Evolutionary conservation across 805 yeast species (phyloP).

Genomic region (Wickerhamiella hasegawae): DNA sequence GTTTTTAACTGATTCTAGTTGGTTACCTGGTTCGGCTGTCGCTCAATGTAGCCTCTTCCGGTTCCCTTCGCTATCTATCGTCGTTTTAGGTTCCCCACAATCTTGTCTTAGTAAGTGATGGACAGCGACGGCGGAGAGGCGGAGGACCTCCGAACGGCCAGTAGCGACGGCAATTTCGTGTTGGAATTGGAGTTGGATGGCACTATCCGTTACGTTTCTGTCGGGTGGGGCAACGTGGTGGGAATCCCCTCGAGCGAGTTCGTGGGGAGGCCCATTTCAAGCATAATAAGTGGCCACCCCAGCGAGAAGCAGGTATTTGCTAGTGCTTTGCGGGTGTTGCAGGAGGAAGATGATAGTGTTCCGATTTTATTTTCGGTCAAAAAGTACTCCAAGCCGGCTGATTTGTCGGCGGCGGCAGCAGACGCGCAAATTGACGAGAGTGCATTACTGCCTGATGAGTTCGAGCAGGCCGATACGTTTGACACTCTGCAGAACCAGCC

Average conservation of each 20-base stretch:
- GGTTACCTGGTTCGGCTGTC: too few relatives aligned
- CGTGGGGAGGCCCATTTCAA: slow-evolving; percentile 14
- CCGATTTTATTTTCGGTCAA: slow-evolving; percentile 2
- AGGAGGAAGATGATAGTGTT: slow-evolving; percentile 1
- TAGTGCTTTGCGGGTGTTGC: slow-evolving; percentile 7
- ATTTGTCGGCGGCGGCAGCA: too few relatives aligned
- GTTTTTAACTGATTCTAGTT: too few relatives aligned
- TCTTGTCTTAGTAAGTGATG: neutral
- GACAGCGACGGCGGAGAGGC: slow-evolving; percentile 22
- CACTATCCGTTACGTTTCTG: slow-evolving; percentile 54
- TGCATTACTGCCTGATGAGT: too few relatives aligned
- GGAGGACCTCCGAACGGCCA: slow-evolving; percentile 17
- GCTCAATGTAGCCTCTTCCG: too few relatives aligned
- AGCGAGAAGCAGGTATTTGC: slow-evolving; percentile 15
- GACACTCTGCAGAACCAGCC: too few relatives aligned
- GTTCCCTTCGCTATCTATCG: too few relatives aligned
- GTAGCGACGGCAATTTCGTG: slow-evolving; percentile 35
- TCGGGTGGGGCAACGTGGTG: slow-evolving; percentile 63
- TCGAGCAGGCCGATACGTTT: too few relatives aligned
- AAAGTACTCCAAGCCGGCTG: neutral
- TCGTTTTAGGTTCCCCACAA: neutral
- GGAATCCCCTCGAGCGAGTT: slow-evolving; percentile 25
- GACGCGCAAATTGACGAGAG: too few relatives aligned
- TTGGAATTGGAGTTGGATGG: slow-evolving; percentile 75
- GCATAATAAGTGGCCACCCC: slow-evolving; percentile 14